phyloP scores from a whole-genome alignment of 108 stramenopile genomes.

The Nitzschia palea region DNA sequence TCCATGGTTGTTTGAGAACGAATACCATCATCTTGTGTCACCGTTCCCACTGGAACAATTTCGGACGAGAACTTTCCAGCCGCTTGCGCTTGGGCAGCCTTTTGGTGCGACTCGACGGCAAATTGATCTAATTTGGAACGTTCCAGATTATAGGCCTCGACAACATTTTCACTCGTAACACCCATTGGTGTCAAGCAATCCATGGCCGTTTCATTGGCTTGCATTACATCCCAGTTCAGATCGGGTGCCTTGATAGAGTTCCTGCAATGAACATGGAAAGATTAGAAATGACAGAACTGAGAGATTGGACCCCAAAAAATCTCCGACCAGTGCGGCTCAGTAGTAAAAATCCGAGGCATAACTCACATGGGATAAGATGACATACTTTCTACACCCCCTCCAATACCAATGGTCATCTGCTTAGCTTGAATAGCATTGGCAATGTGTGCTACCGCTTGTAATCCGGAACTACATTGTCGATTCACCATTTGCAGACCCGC shows the following conservation, averaged over 20 bases:
- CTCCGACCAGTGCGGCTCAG: no score
- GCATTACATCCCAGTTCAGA: conserved; percentile 75
- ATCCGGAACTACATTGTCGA: conserved; percentile 94
- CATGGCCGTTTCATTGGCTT: conserved; percentile 56
- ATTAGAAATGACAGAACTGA: neutral
- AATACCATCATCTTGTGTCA: conserved; percentile 92
- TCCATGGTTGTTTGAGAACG: conserved; percentile 78
- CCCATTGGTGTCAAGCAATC: conserved; percentile 97
- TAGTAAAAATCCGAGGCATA: neutral
- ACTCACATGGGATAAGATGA: conserved; percentile 67
- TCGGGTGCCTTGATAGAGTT: conserved; percentile 52
- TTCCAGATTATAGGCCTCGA: conserved; percentile 66
- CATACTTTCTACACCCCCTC: conserved; percentile 95
- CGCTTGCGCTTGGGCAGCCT: conserved; percentile 80
- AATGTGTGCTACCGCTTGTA: conserved; percentile 92
- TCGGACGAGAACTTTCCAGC: conserved; percentile 82
- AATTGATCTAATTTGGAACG: conserved; percentile 84
- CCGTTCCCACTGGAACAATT: conserved; percentile 81
- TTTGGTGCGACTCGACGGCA: conserved; percentile 82
- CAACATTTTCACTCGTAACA: conserved; percentile 93
- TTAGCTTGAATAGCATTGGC: conserved; percentile 79
- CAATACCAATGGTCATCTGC: conserved; percentile 87
- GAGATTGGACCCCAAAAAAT: neutral
- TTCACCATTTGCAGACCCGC: conserved; percentile 58
- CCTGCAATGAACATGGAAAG: conserved; percentile 2